Conservation (phyloP, 2,329 filamentous ascomycete species). For the Septoria petroselini region DNA sequence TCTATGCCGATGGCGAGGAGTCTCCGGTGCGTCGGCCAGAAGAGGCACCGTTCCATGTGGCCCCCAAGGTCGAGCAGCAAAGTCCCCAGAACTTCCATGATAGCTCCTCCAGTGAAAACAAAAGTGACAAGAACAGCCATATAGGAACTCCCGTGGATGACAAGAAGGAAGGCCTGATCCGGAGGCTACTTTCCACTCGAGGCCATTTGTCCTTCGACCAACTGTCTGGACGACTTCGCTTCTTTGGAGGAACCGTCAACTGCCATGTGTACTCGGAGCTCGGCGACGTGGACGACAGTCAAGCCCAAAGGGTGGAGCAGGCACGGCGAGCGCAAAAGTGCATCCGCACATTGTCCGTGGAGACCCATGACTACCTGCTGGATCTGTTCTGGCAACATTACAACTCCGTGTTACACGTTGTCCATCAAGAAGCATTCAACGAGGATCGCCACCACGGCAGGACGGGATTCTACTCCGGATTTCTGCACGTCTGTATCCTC, state of each 20-base stretch:
- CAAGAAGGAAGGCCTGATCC: constrained; percentile 29
- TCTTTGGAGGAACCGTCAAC: constrained; percentile 31
- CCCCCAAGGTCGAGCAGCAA: constrained; percentile 15
- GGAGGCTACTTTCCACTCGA: constrained; percentile 26
- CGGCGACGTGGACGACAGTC: constrained; percentile 19
- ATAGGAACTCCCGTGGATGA: constrained; percentile 26
- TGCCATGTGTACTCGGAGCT: constrained; percentile 29
- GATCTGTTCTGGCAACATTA: constrained; percentile 31
- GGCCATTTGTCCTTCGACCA: constrained; percentile 33
- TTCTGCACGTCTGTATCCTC: constrained; percentile 31
- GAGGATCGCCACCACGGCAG: constrained; percentile 27
- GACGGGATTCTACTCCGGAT: constrained; percentile 31
- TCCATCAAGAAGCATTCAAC: constrained; percentile 29
- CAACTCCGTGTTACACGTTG: constrained; percentile 30
- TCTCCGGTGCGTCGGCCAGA: constrained; percentile 18
- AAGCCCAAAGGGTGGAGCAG: constrained; percentile 21
- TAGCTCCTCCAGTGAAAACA: constrained; percentile 15
- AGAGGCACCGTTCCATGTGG: constrained; percentile 3
- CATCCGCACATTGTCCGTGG: constrained; percentile 26
- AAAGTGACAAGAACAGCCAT: constrained; percentile 16
- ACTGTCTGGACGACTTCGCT: constrained; percentile 26
- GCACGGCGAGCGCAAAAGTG: constrained; percentile 27
- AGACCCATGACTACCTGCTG: constrained; percentile 32
- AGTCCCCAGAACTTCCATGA: constrained; percentile 23
- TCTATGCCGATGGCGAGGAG: constrained; percentile 25